Base-by-base conservation (phyloP, 164 flowering plant species). In the Berberis thunbergii region DNA sequence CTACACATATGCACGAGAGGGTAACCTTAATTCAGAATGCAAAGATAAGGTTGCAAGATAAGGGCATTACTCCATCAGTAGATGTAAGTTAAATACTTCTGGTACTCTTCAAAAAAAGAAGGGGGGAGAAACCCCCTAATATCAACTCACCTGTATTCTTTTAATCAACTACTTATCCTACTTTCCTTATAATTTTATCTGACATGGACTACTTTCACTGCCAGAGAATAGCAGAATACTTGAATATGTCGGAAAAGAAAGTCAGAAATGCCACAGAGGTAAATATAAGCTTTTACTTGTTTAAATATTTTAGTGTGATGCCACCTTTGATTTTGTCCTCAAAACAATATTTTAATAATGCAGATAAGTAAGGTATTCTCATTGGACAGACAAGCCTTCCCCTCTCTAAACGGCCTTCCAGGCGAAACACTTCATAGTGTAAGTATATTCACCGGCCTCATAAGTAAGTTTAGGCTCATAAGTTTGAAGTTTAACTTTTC, bases 231-330 rank as follows among this genome's bases (percentile, higher is more conserved):
- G 97, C 99, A 45, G 87, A 87, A 67, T 54, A 67, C 69, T 70
- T 94, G 62, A 94, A 94, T 68, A 87, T 94, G 86, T 87, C 99
- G 41, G 71, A 80, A 58, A 86, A 81, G 78, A 94, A 94, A 84
- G 83, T 94, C 53, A 79, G 73, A 70, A 94, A 94, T 79, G 99
- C 99, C 26, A 91, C 89, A 0, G 91, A 91, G 97, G 99, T 94
- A 80, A 55, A 56, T 45, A 46, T 43, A 52, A 3, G n/a, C 42
- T 5, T 57, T 50, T 63, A 10, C 44, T 45, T 7, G 39, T 12
- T 56, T 12, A 41, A 12, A 12, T 40, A 11, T 41, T 4, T 7
- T 49, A 2, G 1, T 41, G 59, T 62, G 13, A 62, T 40, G 39
- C 55, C 41, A 9, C 40, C 64, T 41, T 45, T 68, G 26, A 40